Evolutionary conservation across 805 yeast species (phyloP).

Genomic region (Nakazawaea wickerhamii): DNA sequence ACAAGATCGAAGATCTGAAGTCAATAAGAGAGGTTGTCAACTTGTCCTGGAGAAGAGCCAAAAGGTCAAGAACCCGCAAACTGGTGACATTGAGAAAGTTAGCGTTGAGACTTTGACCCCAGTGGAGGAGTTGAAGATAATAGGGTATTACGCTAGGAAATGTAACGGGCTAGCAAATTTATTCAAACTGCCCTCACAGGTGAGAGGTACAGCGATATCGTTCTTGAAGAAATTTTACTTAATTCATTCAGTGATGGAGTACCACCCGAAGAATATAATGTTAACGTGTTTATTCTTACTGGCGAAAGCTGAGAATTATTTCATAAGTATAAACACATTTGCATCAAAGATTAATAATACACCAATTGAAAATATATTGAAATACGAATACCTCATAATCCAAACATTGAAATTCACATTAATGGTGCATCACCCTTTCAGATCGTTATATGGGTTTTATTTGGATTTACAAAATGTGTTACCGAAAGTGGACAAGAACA

Average conservation of each 20-base stretch:
- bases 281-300: conserved; percentile 83
- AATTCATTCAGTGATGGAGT: conserved; percentile 76
- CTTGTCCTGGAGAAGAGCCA: conserved; percentile 25
- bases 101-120: conserved; percentile 41
- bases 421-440: conserved; percentile 81
- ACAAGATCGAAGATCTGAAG: conserved; percentile 37
- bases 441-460: conserved; percentile 91
- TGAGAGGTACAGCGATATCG: conserved; percentile 77
- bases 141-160: conserved; percentile 68
- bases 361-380: conserved; percentile 60
- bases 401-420: conserved; percentile 75
- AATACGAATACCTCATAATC: conserved; percentile 72
- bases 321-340: conserved; percentile 79
- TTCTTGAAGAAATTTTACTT: conserved; percentile 80
- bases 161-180: conserved; percentile 64
- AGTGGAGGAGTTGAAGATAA: conserved; percentile 67
- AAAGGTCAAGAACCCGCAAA: conserved; percentile 14
- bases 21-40: conserved; percentile 51
- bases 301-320: conserved; percentile 88
- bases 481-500: conserved; percentile 44
- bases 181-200: conserved; percentile 84
- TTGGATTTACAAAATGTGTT: conserved; percentile 73
- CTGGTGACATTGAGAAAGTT: conserved; percentile 6
- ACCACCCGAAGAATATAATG: conserved; percentile 78
- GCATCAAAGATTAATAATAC: conserved; percentile 65